These are phyloP conservation scores for Backusella psychrophila DNA, from an alignment of 192 early-diverging fungal genomes.

Conservation along the genomic window DNA sequence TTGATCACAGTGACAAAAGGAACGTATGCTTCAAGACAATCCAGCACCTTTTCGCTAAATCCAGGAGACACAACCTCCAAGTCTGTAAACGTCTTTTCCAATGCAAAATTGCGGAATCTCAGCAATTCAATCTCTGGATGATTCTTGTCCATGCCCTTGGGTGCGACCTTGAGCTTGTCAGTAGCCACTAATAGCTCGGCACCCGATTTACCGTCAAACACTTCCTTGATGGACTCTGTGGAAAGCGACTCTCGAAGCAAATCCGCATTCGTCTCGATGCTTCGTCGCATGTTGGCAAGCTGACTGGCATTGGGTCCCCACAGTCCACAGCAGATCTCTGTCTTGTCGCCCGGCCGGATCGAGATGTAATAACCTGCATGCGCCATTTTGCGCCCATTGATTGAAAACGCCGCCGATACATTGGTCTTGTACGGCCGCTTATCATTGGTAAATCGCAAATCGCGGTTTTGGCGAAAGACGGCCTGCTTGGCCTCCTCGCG, in stretches of 20 bases:
- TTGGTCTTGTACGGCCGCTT: constrained; percentile 54
- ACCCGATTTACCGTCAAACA: constrained; percentile 38
- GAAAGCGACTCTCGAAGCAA: constrained; percentile 39
- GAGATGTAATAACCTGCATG: constrained; percentile 53
- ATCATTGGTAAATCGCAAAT: constrained; percentile 58
- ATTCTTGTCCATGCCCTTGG: constrained; percentile 51
- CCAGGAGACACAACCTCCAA: constrained; percentile 48
- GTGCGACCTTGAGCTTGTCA: constrained; percentile 52
- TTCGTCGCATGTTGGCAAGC: constrained; percentile 38
- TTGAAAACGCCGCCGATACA: constrained; percentile 40
- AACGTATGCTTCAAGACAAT: constrained; percentile 43
- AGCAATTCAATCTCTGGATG: constrained; percentile 55
- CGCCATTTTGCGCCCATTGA: constrained; percentile 47
- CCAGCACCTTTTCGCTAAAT: constrained; percentile 47
- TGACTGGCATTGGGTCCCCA: constrained; percentile 41
- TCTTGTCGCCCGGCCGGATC: constrained; percentile 38
- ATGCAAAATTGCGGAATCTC: constrained; percentile 48
- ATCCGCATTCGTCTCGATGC: constrained; percentile 38
- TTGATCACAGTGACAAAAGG: constrained; percentile 58
- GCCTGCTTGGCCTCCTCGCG: constrained; percentile 42
- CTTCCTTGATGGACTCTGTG: constrained; percentile 39
- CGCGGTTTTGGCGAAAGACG: constrained; percentile 53
- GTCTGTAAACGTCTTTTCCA: constrained; percentile 47
- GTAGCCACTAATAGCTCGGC: constrained; percentile 27
- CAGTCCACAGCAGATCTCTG: constrained; percentile 45